Percentiles rank a stretch among this genome's conserved stretches.
Evolutionary conservation across 164 flowering plant species (phyloP).

Genomic region (Macadamia integrifolia): DNA sequence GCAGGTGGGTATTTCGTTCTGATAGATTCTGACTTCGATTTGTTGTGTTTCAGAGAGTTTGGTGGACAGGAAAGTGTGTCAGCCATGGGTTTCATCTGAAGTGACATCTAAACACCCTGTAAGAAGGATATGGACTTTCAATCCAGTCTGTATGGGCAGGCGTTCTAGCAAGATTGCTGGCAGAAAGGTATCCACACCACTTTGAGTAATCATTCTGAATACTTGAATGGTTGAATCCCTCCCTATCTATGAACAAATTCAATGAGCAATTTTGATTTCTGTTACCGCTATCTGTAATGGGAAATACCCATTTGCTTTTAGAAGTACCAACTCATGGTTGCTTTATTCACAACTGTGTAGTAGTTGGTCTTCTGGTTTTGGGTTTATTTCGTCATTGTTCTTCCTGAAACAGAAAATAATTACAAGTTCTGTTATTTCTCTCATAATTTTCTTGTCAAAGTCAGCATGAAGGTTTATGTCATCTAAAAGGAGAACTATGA

Average conservation of each 20-base stretch:
- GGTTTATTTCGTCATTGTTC: no score
- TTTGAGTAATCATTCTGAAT: not conserved
- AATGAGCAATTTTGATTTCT: no score
- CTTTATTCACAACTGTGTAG: not conserved
- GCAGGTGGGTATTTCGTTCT: slow-evolving; percentile 4
- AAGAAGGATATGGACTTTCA: slow-evolving; percentile 61
- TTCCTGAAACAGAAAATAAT: no score
- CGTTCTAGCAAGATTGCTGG: slow-evolving; percentile 90
- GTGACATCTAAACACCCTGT: slow-evolving; percentile 13
- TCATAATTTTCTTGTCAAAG: no score
- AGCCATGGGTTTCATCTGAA: slow-evolving; percentile 22
- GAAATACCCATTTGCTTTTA: not conserved
- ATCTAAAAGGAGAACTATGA: no score
- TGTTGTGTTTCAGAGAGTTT: slow-evolving; percentile 23
- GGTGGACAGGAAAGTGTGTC: slow-evolving; percentile 13
- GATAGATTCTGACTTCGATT: not conserved
- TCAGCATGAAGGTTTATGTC: no score
- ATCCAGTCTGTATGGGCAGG: slow-evolving; percentile 90
- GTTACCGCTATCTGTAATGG: not conserved
- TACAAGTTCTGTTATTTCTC: no score
- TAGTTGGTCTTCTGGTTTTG: no score
- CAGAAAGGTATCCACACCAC: slow-evolving; percentile 58
- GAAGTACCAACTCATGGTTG: not conserved
- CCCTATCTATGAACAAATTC: not conserved
- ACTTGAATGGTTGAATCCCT: not conserved